Base-by-base conservation (phyloP, 768 basidiomycete genomes). In the Leucogyrophana mollusca region DNA sequence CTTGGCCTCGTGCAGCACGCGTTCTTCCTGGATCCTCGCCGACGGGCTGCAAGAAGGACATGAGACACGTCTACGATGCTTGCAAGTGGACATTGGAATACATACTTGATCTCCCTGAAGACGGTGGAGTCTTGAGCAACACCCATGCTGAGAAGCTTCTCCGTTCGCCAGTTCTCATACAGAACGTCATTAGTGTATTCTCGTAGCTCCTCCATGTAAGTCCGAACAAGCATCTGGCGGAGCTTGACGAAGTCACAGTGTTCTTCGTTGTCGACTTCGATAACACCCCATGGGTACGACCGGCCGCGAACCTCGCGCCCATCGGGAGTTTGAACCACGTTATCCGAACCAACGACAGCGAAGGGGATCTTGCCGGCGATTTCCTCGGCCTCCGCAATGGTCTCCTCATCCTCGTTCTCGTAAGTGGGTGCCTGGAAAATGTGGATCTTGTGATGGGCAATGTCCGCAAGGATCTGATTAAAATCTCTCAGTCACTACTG, bases 201-300 rank as follows among this genome's bases (percentile, higher is more conserved):
- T 61, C 95, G 77, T 55, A 99, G 77, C 67, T 99, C 96, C 67
- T 99, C 96, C 96, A 99, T 99, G 67, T 98, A 96, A 9, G 95
- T 98, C 46, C 96, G 82, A 56, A 99, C 88, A 30, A 99, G 87
- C 96, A 99, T 98, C 69, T 98, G 96, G 43, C 96, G 87, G 51
- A 99, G 87, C 71, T 98, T 98, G 69, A 98, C 95, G 64, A 99
- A 99, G 67, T 99, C 96, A 57, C 96, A 99, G 64, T 99, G 96
- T 14, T 93, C 90, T 64, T 98, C 96, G 59, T 99, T 98, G 74
- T 99, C 96, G 20, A 99, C 96, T 65, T 99, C 96, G 54, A 98
- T 93, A 40, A 94, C 86, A 65, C 96, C 96, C 96, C 96, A 99
- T 9, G 96, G 96, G 67, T 99, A 99, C 3, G 83, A 76, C 56